phyloP scores from a whole-genome alignment of 768 basidiomycete genomes.

The Gymnopilus dilepis region DNA sequence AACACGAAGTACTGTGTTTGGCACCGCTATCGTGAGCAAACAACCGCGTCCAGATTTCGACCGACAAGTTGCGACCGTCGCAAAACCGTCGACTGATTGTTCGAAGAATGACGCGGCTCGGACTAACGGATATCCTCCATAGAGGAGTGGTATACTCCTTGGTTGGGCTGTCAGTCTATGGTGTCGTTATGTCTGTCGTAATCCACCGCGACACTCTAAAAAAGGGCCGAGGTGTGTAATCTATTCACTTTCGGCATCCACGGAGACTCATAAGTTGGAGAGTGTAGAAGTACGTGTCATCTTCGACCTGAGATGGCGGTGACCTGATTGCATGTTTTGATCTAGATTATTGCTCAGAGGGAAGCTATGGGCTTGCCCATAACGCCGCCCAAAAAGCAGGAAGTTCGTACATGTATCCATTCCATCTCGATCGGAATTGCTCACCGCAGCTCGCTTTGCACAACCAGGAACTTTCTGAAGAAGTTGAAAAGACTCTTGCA shows the following conservation, averaged over 20 bases:
- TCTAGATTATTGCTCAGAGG: constrained; percentile 39
- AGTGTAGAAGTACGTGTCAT: constrained; percentile 37
- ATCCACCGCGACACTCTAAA: constrained; percentile 60
- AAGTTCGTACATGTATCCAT: constrained; percentile 27
- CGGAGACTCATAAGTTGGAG: constrained; percentile 12
- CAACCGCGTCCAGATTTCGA: neutral
- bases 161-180: constrained; percentile 56
- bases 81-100: neutral
- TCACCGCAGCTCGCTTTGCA: constrained; percentile 13
- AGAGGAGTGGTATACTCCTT: constrained; percentile 59
- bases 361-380: constrained; percentile 33
- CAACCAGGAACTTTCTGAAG: constrained; percentile 39
- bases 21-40: neutral
- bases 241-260: neutral
- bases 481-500: constrained; percentile 44
- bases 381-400: constrained; percentile 31
- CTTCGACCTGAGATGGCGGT: constrained; percentile 3
- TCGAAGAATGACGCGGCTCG: constrained; percentile 28
- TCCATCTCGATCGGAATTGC: neutral
- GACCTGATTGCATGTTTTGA: neutral
- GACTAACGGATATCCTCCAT: constrained; percentile 37
- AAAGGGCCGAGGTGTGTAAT: constrained; percentile 57
- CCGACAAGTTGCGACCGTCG: neutral
- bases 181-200: constrained; percentile 54
- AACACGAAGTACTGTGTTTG: neutral